Conservation (phyloP, 441 rosid species). For the Gossypium schwendimanii region DNA sequence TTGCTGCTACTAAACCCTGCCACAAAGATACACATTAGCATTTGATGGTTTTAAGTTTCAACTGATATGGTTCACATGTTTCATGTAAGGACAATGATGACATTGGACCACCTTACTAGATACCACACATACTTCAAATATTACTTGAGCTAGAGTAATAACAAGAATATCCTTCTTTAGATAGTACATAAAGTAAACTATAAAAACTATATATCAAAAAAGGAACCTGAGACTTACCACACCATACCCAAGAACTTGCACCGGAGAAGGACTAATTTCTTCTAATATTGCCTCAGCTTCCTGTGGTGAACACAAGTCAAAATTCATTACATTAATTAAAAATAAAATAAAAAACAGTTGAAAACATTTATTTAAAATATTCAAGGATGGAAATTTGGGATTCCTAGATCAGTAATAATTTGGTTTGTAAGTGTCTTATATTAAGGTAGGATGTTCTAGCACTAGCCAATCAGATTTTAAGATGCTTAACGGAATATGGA, state of each 20-base stretch:
- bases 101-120: background rate
- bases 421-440: background rate
- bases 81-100: background rate
- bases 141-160: background rate
- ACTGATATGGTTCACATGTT: background rate
- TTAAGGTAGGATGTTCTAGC: background rate
- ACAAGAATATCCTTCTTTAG: background rate
- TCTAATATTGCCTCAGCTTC: slow-evolving; percentile 93
- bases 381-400: background rate
- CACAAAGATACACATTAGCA: slow-evolving; percentile 17
- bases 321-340: background rate
- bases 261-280: slow-evolving; percentile 71
- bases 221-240: slow-evolving; percentile 51
- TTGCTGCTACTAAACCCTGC: slow-evolving; percentile 65
- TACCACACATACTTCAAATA: background rate
- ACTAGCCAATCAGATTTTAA: background rate
- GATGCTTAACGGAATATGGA: background rate
- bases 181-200: background rate
- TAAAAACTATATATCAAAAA: background rate
- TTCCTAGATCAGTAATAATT: background rate
- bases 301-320: slow-evolving; percentile 35
- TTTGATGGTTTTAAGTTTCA: background rate
- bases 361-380: slow-evolving; percentile 1
- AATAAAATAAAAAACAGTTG: background rate
- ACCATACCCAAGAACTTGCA: slow-evolving; percentile 65